phyloP scores from a whole-genome alignment of 1,284 basidiomycete genomes.

The Naganishia cerealis region DNA sequence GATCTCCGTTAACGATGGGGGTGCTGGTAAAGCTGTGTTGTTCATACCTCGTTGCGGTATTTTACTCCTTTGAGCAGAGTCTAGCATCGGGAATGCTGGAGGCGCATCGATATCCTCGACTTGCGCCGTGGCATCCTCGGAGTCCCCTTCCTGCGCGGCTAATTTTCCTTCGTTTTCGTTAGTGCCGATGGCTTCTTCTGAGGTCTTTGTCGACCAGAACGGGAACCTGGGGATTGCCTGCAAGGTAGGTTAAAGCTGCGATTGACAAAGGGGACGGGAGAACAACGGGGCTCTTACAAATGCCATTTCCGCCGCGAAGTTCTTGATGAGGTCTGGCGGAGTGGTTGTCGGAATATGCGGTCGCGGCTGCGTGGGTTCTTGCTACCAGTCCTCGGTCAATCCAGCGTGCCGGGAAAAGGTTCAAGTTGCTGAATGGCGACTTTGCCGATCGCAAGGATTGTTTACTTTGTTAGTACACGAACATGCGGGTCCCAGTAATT shows the following conservation, averaged over 20 bases:
- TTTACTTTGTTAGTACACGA: constrained; percentile 25
- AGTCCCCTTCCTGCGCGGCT: not conserved
- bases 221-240: constrained; percentile 23
- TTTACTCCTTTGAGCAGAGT: constrained; percentile 74
- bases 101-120: constrained; percentile 67
- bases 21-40: constrained; percentile 28
- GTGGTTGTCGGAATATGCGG: no score
- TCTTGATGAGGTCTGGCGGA: no score
- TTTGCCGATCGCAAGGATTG: not conserved
- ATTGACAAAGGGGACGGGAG: not conserved
- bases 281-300: constrained; percentile 5
- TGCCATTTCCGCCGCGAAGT: not conserved
- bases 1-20: not conserved
- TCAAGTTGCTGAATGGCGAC: no score
- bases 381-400: no score
- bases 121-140: constrained; percentile 36
- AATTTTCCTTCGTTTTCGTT: constrained; percentile 40
- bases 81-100: constrained; percentile 77
- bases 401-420: no score
- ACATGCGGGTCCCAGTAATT: no score
- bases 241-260: not conserved
- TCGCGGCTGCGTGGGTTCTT: no score
- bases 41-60: constrained; percentile 44
- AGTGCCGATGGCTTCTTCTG: constrained; percentile 55
- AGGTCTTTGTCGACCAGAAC: constrained; percentile 14